Base-by-base conservation (phyloP, 2,329 filamentous ascomycete species). In the Fusarium sambucinum region DNA sequence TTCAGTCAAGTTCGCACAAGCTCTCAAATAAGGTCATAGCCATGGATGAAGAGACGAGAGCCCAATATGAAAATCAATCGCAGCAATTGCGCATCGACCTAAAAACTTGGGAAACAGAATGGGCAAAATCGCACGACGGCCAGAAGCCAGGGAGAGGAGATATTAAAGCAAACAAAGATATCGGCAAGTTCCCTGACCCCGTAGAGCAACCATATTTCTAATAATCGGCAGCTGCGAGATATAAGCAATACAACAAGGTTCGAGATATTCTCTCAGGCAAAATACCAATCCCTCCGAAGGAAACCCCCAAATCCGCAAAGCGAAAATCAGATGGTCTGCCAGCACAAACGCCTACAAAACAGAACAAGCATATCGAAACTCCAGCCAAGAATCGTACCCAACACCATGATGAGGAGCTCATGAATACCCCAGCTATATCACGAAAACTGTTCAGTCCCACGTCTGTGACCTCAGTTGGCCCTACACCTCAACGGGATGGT, bases 401-500 rank as follows among this genome's bases (percentile, higher is more conserved):
- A 27, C 29, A 69, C 29, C 77, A 80, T 40, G 78, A 82, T 42
- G 73, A 81, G 23, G 82, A 84, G 38, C 78, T 83, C 50, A 82
- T 83, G 72, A 81, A 81, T 42, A 89, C 88, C 3, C 88, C 89
- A 3, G 85, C 85, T 2, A 80, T 84, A 42, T 82, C 84, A 37
- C 82, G 87, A 30, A 87, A 84, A 59, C 80, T 90, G 8, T 90
- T 90, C 74, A 88, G 86, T 58, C 86, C 88, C 2, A 79, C 79
- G 1, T 82, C 84, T 13, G 86, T 87, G 4, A 88, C 86, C 7
- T 86, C 84, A 1, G 86, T 96, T 63, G 92, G 91, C 4, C 92
- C 92, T 2, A 96, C 92, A 14, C 92, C 92, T 5, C 92, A 95
- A 74, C 88, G 89, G 64, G 91, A 95, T 76, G 92, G 92, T 29